These are phyloP conservation scores for Saccharomycopsis olivae DNA, from an alignment of 805 yeast species.

Conservation along the genomic window DNA sequence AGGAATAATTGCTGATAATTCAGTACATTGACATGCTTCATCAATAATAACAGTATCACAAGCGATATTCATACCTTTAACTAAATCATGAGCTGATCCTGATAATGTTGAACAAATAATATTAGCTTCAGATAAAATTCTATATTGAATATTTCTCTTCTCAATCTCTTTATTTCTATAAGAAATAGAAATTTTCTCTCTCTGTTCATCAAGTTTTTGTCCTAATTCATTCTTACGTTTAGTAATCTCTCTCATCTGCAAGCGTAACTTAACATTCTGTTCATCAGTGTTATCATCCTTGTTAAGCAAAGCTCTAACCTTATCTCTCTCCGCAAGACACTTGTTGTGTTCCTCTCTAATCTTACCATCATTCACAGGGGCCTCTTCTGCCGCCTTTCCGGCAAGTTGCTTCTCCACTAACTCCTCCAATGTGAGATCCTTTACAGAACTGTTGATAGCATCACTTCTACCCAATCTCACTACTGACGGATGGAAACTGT, in stretches of 20 bases:
- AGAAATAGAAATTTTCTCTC: constrained; percentile 62
- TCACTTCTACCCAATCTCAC: constrained; percentile 89
- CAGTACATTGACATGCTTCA: constrained; percentile 97
- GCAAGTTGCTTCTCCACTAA: constrained; percentile 56
- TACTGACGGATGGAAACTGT: constrained; percentile 45
- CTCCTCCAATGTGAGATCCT: constrained; percentile 78
- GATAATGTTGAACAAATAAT: constrained; percentile 87
- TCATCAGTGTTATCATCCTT: constrained; percentile 29
- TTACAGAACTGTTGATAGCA: constrained; percentile 72
- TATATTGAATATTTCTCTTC: constrained; percentile 63
- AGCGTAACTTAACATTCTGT: constrained; percentile 34
- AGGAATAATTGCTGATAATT: constrained; percentile 83
- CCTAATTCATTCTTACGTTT: constrained; percentile 59
- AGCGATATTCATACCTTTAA: constrained; percentile 60
- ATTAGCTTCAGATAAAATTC: constrained; percentile 62
- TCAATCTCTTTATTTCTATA: constrained; percentile 70
- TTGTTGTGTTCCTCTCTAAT: constrained; percentile 41
- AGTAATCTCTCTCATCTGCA: constrained; percentile 44
- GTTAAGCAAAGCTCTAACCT: constrained; percentile 33
- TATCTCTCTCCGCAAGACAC: constrained; percentile 48
- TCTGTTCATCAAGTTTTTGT: constrained; percentile 60
- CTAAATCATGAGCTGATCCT: constrained; percentile 86
- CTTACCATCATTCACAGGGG: constrained; percentile 17
- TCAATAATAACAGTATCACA: constrained; percentile 91
- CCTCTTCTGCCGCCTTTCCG: constrained; percentile 27